A percentile compares a stretch with the other conserved stretches of the same genome.
Conservation (phyloP, 805 yeast genomes). For the Cyberlindnera xylosilytica region DNA sequence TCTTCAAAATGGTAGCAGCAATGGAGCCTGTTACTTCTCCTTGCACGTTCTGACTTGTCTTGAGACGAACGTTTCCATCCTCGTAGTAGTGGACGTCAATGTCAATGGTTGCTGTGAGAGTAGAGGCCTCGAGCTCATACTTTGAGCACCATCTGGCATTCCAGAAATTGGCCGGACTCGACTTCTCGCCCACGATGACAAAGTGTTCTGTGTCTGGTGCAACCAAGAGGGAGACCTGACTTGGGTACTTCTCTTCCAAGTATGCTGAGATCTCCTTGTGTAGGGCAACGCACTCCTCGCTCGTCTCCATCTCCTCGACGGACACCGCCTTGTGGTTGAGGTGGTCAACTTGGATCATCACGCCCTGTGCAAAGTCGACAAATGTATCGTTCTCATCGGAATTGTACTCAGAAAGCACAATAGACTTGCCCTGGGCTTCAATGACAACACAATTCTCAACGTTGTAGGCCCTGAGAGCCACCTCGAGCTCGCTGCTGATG, state of each 20-base stretch:
- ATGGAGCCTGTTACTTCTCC: slow-evolving; percentile 20
- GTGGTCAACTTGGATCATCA: slow-evolving; percentile 60
- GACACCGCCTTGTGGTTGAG: slow-evolving; percentile 46
- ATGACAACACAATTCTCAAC: slow-evolving; percentile 36
- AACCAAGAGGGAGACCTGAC: slow-evolving; percentile 39
- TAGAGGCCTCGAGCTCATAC: slow-evolving; percentile 41
- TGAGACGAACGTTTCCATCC: slow-evolving; percentile 90
- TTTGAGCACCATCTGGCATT: slow-evolving; percentile 85
- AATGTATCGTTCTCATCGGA: slow-evolving; percentile 44
- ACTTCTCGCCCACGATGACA: slow-evolving; percentile 66
- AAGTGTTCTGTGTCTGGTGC: slow-evolving; percentile 32
- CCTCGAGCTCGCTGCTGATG: slow-evolving; percentile 32
- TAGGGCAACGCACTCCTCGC: slow-evolving; percentile 17
- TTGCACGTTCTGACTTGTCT: slow-evolving; percentile 37
- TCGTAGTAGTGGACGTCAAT: slow-evolving; percentile 90
- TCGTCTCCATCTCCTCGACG: slow-evolving; percentile 36
- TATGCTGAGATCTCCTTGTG: slow-evolving; percentile 37
- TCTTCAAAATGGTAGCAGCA: slow-evolving; percentile 45
- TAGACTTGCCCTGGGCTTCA: slow-evolving; percentile 22
- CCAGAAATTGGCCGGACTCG: slow-evolving; percentile 76
- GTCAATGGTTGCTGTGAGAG: slow-evolving; percentile 50
- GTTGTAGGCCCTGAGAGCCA: slow-evolving; percentile 40
- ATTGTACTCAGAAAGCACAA: slow-evolving; percentile 45
- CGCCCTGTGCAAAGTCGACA: slow-evolving; percentile 47
- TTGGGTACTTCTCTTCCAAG: slow-evolving; percentile 65